Evolutionary conservation across 169 alveolate genomes (phyloP), one percentile per base, ranked within the genome.

Genomic region (Plasmodium fragile): DNA sequence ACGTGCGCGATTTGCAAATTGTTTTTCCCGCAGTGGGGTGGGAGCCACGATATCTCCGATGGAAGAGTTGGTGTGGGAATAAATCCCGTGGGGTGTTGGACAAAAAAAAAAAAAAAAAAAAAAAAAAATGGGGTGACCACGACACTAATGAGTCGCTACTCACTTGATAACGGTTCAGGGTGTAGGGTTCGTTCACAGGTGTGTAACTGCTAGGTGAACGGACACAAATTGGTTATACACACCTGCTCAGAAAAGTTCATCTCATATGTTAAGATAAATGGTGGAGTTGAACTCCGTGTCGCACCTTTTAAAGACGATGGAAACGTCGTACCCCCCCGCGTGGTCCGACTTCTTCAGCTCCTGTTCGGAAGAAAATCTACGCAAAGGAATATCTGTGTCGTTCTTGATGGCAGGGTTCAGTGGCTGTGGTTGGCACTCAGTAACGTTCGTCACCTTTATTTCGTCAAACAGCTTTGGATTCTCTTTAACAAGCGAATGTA

Each of bases 361-460:
- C 11, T 87, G 82, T 65, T 87, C 90, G 32, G 95, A 81, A 22
- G 95, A 34, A 82, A 80, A 85, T 78, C 72, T 92, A 6, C 96
- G 96, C 59, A 93, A 32, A 7, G 96, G 96, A 52, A 96, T 96
- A 75, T 96, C 97, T 3, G 97, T 83, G 45, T 94, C 97, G 72
- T 72, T 89, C 28, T 96, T 82, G 39, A 94, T 94, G 32, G 97
- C 95, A 6, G 97, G 96, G 53, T 96, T 96, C 32, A 96, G 78
- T n/a, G 97, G 97, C 92, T 95, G 95, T 52, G 92, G 81, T n/a
- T 80, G 75, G 28, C 72, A 41, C 84, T 71, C 92, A 25, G 78
- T 39, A 52, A 78, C 53, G 25, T 49, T 72, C n/a, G 89, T 36
- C 39, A 81, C 89, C 22, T 87, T 87, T 28, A 87, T 41, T 59